Evolutionary conservation across 192 early-diverging fungal species (phyloP), one percentile per base, ranked within the genome.

Genomic region (Coemansia sp.): DNA sequence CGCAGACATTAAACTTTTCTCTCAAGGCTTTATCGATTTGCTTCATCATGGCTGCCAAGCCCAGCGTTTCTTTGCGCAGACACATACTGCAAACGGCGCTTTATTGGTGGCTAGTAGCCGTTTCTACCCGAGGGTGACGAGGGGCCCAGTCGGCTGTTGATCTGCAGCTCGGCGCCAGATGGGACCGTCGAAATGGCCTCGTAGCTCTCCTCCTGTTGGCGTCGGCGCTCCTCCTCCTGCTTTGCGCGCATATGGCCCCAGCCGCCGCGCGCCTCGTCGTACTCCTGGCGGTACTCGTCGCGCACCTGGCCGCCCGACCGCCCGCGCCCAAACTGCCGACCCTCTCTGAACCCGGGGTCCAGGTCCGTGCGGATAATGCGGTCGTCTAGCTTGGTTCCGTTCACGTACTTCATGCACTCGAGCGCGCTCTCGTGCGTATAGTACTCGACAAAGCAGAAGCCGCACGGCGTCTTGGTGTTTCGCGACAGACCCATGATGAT

Each of bases 401-500:
- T 94, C 45, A 96, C 80, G 53, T 89, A 97, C 58, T 90, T 89
- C 87, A 95, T 87, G 58, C 90, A 93, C 59, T 92, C 89, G 23
- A 97, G 78, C n/a, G 94, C 91, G 53, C 88, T 86, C n/a, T 79
- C 75, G 35, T 87, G 90, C 42, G 88, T 83, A 67, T 96, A 98
- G 76, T 93, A 96, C 88, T 98, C 96, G 47, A 98, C 96, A 84
- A 98, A 98, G 66, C 96, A 98, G 74, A 98, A 98, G 9, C 96
- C 96, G 58, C 96, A 98, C 4, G 94, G 96, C 8, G 94, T 98
- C 67, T 93, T 91, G 62, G 86, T 82, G 53, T 85, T 81, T n/a
- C 88, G 80, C 65, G 95, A 92, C 5, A 98, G 81, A 0, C 96
- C 96, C 96, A 98, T 98, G 61, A 98, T 98, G 55, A 98, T 94